Conservation (phyloP, 1,284 basidiomycete genomes). For the Schizopora paradoxa region DNA sequence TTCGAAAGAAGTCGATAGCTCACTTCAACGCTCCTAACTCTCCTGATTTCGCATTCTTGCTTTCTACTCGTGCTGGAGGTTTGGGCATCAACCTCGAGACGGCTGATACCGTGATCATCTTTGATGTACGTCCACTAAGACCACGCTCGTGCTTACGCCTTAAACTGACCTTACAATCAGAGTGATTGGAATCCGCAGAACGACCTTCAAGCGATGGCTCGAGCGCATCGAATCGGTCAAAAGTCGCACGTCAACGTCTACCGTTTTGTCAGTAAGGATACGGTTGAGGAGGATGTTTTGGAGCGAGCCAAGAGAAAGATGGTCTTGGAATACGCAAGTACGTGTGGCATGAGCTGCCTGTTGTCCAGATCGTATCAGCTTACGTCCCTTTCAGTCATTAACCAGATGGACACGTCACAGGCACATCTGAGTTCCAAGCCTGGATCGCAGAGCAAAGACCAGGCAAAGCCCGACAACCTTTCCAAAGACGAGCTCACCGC, state of each 20-base stretch:
- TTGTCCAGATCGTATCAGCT: slow-evolving; percentile 17
- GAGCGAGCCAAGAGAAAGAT: slow-evolving; percentile 99
- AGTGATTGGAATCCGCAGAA: slow-evolving; percentile 98
- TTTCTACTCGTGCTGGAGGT: slow-evolving; percentile 96
- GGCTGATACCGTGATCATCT: slow-evolving; percentile 98
- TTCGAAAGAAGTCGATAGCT: slow-evolving; percentile 81
- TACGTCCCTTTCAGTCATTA: slow-evolving; percentile 71
- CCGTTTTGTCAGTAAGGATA: slow-evolving; percentile 97
- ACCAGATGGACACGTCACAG: slow-evolving; percentile 99
- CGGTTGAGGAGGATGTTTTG: slow-evolving; percentile 97
- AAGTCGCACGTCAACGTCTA: slow-evolving; percentile 99
- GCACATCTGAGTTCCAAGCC: slow-evolving; percentile 87
- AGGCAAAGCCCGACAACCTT: slow-evolving; percentile 79
- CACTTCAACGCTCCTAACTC: slow-evolving; percentile 74
- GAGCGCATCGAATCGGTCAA: slow-evolving; percentile 94
- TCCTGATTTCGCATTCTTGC: slow-evolving; percentile 73
- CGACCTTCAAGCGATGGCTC: slow-evolving; percentile 98
- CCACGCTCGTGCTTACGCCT: slow-evolving; percentile 18
- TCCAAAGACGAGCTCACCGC: slow-evolving; percentile 97
- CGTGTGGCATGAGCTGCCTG: slow-evolving; percentile 37
- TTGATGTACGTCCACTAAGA: slow-evolving; percentile 76
- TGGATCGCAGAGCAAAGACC: slow-evolving; percentile 53
- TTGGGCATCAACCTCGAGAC: slow-evolving; percentile 98
- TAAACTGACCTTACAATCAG: slow-evolving; percentile 34
- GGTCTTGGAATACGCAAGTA: slow-evolving; percentile 98